Evolutionary conservation across 495 filamentous ascomycete species (phyloP).

Genomic region (Penicillium coffeae): DNA sequence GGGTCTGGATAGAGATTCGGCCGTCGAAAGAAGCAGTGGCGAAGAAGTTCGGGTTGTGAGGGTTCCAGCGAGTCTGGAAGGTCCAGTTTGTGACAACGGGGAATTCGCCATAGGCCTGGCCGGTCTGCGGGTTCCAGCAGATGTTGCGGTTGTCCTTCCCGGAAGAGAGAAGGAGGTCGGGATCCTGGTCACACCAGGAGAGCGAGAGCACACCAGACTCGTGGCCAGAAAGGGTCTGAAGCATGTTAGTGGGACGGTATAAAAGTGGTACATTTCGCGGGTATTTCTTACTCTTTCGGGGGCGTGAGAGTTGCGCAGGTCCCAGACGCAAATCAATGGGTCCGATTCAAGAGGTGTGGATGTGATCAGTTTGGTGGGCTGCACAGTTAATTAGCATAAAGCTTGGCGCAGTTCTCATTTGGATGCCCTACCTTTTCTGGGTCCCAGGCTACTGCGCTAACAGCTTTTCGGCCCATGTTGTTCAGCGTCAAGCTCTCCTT

Average conservation of each 20-base stretch:
- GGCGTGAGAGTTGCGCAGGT: constrained; percentile 91
- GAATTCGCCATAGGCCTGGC: constrained; percentile 83
- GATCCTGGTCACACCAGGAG: constrained; percentile 93
- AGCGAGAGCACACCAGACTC: constrained; percentile 90
- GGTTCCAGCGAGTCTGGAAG: constrained; percentile 93
- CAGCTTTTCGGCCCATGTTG: constrained; percentile 84
- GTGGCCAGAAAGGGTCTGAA: constrained; percentile 73
- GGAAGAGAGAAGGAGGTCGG: constrained; percentile 84
- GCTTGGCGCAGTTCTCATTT: neutral
- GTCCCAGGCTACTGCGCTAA: constrained; percentile 96
- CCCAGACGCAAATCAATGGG: constrained; percentile 88
- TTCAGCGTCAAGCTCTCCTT: constrained; percentile 94
- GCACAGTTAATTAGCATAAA: constrained; percentile 12
- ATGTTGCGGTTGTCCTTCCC: constrained; percentile 96
- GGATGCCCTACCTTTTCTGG: constrained; percentile 61
- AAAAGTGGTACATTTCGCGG: neutral
- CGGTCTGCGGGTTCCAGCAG: constrained; percentile 93
- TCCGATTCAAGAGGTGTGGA: constrained; percentile 88
- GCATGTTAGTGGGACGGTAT: neutral
- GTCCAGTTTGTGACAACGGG: constrained; percentile 98
- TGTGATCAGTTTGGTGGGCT: constrained; percentile 87
- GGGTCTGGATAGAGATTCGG: constrained; percentile 85
- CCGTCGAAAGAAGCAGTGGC: constrained; percentile 97
- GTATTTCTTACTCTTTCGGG: constrained; percentile 63
- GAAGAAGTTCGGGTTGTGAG: constrained; percentile 82